Evolutionary conservation across 345 rosid genomes (phyloP).

Genomic region (Lepidium aucheri): DNA sequence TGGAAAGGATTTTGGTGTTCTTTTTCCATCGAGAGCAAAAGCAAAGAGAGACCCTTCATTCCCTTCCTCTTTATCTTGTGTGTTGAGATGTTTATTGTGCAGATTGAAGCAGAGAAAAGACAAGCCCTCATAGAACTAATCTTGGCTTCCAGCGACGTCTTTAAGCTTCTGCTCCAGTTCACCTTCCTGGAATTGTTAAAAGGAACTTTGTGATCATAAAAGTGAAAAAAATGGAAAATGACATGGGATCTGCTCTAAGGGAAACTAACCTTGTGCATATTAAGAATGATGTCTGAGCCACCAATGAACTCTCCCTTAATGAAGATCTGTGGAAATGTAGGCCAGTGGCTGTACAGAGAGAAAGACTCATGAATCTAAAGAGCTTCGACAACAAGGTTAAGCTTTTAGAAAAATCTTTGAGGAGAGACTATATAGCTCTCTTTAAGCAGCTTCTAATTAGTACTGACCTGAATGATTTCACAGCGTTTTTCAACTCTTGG

Average conservation of each 20-base stretch:
- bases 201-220: neutral
- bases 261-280: slow-evolving; percentile 74
- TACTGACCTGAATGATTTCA: slow-evolving; percentile 70
- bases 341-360: slow-evolving; percentile 68
- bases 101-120: no score
- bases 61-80: no score
- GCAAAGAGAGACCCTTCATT: no score
- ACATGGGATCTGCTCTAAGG: neutral
- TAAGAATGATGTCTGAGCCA: slow-evolving; percentile 88
- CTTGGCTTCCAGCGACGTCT: slow-evolving; percentile 31
- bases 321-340: slow-evolving; percentile 93
- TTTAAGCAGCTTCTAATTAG: neutral
- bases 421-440: neutral
- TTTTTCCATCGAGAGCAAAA: no score
- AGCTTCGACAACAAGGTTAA: neutral
- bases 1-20: no score
- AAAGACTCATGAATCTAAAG: neutral
- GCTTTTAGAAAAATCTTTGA: neutral
- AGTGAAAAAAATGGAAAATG: neutral
- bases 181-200: slow-evolving; percentile 47
- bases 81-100: no score
- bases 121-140: neutral
- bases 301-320: slow-evolving; percentile 92
- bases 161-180: slow-evolving; percentile 80
- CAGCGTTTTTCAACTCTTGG: slow-evolving; percentile 77